Evolutionary conservation across 495 filamentous ascomycete genomes (phyloP), one percentile per base, ranked within the genome.

Genomic region (Oidiodendron maius): DNA sequence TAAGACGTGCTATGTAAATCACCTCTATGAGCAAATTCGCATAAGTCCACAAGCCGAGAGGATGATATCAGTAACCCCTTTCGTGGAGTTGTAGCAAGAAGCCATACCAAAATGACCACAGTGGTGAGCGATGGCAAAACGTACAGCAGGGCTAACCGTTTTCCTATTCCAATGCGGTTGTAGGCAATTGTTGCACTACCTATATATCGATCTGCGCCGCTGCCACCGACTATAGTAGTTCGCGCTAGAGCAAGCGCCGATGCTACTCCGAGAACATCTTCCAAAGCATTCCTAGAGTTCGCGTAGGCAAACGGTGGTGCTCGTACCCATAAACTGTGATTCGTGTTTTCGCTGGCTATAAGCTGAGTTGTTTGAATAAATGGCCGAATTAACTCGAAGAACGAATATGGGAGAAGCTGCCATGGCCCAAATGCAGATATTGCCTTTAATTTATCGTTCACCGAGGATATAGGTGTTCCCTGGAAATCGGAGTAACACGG

Each of bases 391-490:
- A 20, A 21, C 21, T 24, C 39, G 9, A 22, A 20, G 9, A 3
- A 20, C 3, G 17, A 22, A 9, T 20, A 5, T 22, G 39, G n/a
- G 39, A 42, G 17, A 21, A 24, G 39, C 39, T 42, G 39, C 9
- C 17, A 42, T 6, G 39, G 16, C 4, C 9, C 39, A n/a, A 22
- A 20, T 22, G 39, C 39, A 3, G 39, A 20, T 20, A 42, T 3
- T 22, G 39, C 39, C 3, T 4, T 42, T 3, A 42, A n/a, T 42
- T 42, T 42, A 24, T 42, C n/a, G 39, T 12, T 40, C 37, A 40
- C 11, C 37, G 37, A 40, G 37, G 37, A 40, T 40, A 12, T 40
- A 40, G 37, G 37, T 32, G 28, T 32, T 32, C 28, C 28, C 28
- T 32, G 28, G 28, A 32, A 32, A 32, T 32, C 28, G 28, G 28